Conservation (phyloP, 768 basidiomycete species). For the Pleurotus tuber-regium region DNA sequence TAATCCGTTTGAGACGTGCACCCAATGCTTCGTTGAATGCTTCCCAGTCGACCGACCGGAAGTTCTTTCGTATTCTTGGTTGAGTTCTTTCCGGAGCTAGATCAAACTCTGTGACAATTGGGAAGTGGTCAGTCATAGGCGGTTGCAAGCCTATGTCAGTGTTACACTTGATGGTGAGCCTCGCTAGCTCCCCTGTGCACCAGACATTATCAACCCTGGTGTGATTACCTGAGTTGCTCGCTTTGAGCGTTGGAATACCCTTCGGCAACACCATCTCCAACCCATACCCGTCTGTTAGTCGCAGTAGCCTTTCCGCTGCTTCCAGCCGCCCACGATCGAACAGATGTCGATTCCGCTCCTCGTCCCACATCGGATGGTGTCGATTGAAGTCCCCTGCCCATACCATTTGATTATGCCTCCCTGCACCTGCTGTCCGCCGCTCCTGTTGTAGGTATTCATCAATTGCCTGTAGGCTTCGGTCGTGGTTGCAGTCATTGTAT, state of each 20-base stretch:
- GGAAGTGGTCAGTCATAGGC: conserved; percentile 29
- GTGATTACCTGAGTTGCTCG: conserved; percentile 18
- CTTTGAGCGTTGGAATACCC: conserved; percentile 22
- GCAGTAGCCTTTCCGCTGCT: conserved; percentile 12
- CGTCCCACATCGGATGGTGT: conserved; percentile 39
- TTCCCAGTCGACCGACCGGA: conserved; percentile 19
- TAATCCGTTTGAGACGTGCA: neutral
- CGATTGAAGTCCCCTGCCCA: neutral
- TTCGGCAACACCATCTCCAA: conserved; percentile 27
- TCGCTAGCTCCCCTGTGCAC: conserved; percentile 14
- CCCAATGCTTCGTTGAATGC: conserved; percentile 15
- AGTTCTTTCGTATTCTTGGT: conserved; percentile 15
- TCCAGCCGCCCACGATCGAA: conserved; percentile 16
- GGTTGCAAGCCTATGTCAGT: conserved; percentile 13
- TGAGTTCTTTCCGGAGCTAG: conserved; percentile 8
- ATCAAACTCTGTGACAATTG: conserved; percentile 24
- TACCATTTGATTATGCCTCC: neutral
- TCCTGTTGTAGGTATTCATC: neutral
- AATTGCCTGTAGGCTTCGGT: conserved; percentile 11
- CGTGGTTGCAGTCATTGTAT: conserved; percentile 25
- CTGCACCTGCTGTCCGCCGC: neutral
- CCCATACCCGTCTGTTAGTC: conserved; percentile 13
- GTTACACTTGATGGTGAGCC: conserved; percentile 20
- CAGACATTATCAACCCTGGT: conserved; percentile 37
- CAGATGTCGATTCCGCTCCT: conserved; percentile 22